A percentile compares a stretch with the other conserved stretches of the same genome.
phyloP scores from a whole-genome alignment of 2,329 filamentous ascomycete species.

The Aspergillus carbonarius region DNA sequence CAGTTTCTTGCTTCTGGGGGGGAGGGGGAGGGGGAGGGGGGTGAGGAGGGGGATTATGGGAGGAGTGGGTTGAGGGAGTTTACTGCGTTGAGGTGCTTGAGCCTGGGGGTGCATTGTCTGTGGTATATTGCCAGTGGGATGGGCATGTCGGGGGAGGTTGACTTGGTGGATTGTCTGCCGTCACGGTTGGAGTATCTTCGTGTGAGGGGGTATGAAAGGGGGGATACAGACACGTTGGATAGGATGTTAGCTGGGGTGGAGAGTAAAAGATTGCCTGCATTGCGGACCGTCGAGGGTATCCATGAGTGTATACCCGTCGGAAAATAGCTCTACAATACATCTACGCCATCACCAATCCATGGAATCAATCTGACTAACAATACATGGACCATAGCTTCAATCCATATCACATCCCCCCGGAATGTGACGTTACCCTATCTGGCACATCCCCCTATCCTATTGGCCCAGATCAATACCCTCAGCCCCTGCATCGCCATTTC shows the following conservation, averaged over 20 bases:
- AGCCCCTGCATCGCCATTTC: neutral
- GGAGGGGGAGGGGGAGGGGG: neutral
- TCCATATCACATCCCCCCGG: neutral
- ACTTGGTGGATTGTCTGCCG: neutral
- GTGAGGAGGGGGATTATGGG: too few species aligned
- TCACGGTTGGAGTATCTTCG: neutral
- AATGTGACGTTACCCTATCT: constrained; percentile 10
- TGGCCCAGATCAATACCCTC: neutral
- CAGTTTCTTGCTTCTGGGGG: neutral
- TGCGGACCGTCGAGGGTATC: neutral
- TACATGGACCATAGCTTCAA: neutral
- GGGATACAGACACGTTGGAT: neutral
- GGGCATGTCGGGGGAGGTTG: neutral
- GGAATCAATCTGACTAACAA: too few species aligned
- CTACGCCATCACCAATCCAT: too few species aligned
- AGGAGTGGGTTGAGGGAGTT: neutral
- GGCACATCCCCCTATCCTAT: neutral
- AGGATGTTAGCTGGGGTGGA: neutral
- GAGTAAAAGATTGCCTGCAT: neutral
- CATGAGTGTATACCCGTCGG: neutral
- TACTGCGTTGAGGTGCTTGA: neutral
- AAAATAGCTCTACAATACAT: too few species aligned
- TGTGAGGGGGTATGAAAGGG: neutral
- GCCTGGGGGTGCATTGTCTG: neutral
- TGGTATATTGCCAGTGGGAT: neutral